A percentile compares a stretch with the other conserved stretches of the same genome.
These are phyloP conservation scores for Lasiosphaeria miniovina DNA, from an alignment of 495 filamentous ascomycete genomes.

Conservation along the genomic window DNA sequence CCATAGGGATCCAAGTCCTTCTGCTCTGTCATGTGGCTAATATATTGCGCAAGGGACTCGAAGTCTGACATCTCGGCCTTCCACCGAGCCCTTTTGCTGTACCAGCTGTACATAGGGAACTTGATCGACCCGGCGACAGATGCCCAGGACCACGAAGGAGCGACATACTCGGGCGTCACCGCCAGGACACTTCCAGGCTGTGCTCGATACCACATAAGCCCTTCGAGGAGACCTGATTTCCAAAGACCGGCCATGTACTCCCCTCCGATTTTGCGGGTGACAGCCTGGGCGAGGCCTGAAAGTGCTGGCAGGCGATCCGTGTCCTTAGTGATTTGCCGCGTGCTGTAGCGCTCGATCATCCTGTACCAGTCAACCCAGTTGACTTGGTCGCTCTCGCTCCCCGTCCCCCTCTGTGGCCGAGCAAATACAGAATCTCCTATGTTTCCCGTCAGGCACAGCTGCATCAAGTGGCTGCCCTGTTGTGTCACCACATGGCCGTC, in stretches of 20 bases:
- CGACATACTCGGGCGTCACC: conserved; percentile 14
- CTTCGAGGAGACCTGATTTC: conserved; percentile 24
- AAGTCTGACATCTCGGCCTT: conserved; percentile 18
- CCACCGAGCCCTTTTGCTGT: conserved; percentile 11
- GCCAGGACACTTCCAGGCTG: conserved; percentile 10
- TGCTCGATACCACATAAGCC: conserved; percentile 25
- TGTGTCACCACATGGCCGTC: conserved; percentile 18
- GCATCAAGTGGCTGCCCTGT: conserved; percentile 15
- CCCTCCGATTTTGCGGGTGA: conserved; percentile 12
- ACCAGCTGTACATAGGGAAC: conserved; percentile 25
- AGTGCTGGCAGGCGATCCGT: conserved; percentile 36
- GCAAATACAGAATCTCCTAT: conserved; percentile 13
- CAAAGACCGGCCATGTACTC: conserved; percentile 29
- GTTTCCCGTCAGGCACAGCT: conserved; percentile 13
- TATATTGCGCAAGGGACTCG: conserved; percentile 20
- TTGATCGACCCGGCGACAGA: conserved; percentile 27
- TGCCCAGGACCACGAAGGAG: conserved; percentile 41
- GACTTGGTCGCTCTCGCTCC: neutral
- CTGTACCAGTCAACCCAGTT: conserved; percentile 26
- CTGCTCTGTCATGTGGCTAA: conserved; percentile 1
- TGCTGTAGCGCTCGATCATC: conserved; percentile 28
- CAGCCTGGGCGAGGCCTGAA: conserved; percentile 27
- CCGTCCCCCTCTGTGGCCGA: neutral
- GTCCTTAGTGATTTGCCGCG: conserved; percentile 26
- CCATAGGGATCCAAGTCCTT: conserved; percentile 9